Conservation (phyloP, 805 yeast species). For the Starmerella khaoyaiensis region DNA sequence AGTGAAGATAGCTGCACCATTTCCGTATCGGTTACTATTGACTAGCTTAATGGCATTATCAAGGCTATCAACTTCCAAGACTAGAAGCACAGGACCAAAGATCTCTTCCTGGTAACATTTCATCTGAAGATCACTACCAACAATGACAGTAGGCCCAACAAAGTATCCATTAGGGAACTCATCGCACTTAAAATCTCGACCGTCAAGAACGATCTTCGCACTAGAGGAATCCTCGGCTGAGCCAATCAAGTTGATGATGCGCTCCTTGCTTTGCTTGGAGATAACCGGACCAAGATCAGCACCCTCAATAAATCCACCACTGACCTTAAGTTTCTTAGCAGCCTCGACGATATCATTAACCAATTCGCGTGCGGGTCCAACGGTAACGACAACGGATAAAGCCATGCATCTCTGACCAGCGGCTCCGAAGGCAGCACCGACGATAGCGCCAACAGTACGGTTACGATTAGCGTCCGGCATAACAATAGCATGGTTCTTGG, state of each 20-base stretch:
- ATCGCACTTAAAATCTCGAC: conserved; percentile 38
- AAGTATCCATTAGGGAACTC: conserved; percentile 53
- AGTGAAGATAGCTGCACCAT: conserved; percentile 60
- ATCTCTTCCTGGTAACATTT: conserved; percentile 61
- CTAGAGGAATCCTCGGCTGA: conserved; percentile 51
- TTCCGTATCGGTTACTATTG: conserved; percentile 53
- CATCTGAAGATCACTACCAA: conserved; percentile 53
- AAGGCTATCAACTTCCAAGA: conserved; percentile 47
- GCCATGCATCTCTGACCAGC: conserved; percentile 82
- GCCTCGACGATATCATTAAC: conserved; percentile 43
- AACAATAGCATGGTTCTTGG: conserved; percentile 63
- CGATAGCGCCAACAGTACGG: conserved; percentile 50
- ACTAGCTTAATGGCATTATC: conserved; percentile 57
- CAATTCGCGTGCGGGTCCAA: conserved; percentile 55
- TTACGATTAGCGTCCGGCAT: conserved; percentile 59
- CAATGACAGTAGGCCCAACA: conserved; percentile 56
- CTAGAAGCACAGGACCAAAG: conserved; percentile 61
- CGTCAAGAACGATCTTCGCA: conserved; percentile 50
- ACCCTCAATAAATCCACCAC: conserved; percentile 52
- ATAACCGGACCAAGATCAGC: conserved; percentile 65
- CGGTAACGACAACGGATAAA: conserved; percentile 57
- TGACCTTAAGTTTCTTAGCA: conserved; percentile 45
- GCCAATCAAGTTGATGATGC: conserved; percentile 44
- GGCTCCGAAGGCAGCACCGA: conserved; percentile 70
- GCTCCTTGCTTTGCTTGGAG: conserved; percentile 42